Base-by-base conservation (phyloP, 2,329 filamentous ascomycete species). In the Aspergillus pseudoglaucus region DNA sequence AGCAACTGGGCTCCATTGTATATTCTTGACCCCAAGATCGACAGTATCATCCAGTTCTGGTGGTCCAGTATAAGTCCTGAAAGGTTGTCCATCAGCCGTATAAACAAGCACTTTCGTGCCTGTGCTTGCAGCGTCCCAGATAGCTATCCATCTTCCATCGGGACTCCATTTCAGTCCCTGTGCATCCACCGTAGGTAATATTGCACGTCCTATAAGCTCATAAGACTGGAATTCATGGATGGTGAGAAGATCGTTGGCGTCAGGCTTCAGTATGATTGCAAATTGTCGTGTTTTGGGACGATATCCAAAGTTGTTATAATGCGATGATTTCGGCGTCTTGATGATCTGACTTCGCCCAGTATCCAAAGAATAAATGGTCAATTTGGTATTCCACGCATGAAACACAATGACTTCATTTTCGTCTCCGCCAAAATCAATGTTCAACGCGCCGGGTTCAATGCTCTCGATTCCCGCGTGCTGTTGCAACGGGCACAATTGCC, bases 81-180 rank as follows among this genome's bases (percentile, higher is more conserved):
- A 83, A 3, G 76, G 66, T 52, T 82, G 73, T 1, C 79, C 81
- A 55, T 82, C 79, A 2, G 79, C 76, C 1, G 81, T 83, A 55
- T 77, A 81, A 37, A 83, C 71, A 46, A 75, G 63, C 9, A 82
- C 59, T 47, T 71, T 75, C 30, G 75, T 75, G 6, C 75, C 75
- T 6, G 67, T 64, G 47, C 74, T 76, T 2, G 78, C 69, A 27
- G 75, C 65, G 55, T 83, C 81, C 70, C 79, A 77, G 3, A 82
- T 60, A 1, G 74, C 77, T 49, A 83, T 65, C 81, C 81, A 84
- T 50, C 71, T 69, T 3, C 80, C 79, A 61, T 82, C 77, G 0
- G 74, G 72, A 53, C 78, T 82, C 80, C 80, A 84, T 58, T 75
- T 77, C 32, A 84, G 46, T 0, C 76, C 77, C 50, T 78, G 77